Evolutionary conservation across 805 yeast species (phyloP).

Genomic region (Sungouiozyma ichnusensis): DNA sequence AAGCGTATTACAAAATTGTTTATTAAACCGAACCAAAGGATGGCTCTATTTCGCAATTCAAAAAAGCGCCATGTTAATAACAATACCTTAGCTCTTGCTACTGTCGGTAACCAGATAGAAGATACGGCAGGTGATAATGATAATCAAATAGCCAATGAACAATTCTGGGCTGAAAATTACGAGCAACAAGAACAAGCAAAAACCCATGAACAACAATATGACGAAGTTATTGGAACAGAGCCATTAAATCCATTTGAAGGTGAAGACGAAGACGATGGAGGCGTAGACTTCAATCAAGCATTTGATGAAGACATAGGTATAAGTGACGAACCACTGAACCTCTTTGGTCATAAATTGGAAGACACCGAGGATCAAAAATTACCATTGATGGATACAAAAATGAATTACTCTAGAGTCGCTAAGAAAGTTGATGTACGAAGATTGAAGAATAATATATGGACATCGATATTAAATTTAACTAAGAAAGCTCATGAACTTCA

Average conservation of each 20-base stretch:
- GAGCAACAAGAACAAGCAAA: conserved; percentile 32
- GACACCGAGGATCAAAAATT: conserved; percentile 7
- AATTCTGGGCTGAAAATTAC: conserved; percentile 63
- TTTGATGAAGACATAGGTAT: conserved; percentile 28
- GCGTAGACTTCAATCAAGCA: conserved; percentile 29
- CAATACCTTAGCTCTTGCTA: not conserved
- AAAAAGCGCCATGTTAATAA: conserved; percentile 6
- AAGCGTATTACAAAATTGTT: conserved; percentile 56
- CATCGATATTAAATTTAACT: conserved; percentile 29
- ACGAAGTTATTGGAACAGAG: conserved; percentile 12
- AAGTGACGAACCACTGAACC: not conserved
- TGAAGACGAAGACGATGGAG: conserved; percentile 25
- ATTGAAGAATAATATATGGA: conserved; percentile 72
- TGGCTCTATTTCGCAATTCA: conserved; percentile 26
- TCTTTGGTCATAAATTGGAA: conserved; percentile 12
- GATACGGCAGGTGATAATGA: conserved; percentile 5
- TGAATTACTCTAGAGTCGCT: conserved; percentile 59
- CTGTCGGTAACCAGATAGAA: not conserved
- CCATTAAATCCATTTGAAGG: conserved; percentile 32
- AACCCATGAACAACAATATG: conserved; percentile 18
- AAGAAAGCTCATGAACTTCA: conserved; percentile 14
- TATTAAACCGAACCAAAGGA: conserved; percentile 48
- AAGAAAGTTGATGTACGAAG: conserved; percentile 68
- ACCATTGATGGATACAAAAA: conserved; percentile 21
- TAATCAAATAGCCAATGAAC: conserved; percentile 45